Percentiles rank a stretch among this genome's conserved stretches.
Evolutionary conservation across 1,284 basidiomycete species (phyloP).

Genomic region (Cerioporus squamosus): DNA sequence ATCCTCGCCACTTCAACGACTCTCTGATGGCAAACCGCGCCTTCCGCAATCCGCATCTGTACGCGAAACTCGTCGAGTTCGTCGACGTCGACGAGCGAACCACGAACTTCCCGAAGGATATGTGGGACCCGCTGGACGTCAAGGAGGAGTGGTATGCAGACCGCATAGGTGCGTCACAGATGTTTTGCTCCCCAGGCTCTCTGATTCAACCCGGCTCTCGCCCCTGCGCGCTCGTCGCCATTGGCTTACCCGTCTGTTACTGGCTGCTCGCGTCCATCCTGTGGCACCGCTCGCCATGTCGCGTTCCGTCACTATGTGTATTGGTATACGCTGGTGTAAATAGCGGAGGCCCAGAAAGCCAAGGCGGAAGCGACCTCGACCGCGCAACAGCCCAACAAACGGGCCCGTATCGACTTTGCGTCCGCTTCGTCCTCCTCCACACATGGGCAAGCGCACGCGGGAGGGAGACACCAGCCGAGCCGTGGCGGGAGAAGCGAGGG

Average conservation of each 20-base stretch:
- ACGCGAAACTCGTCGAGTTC: slow-evolving; percentile 90
- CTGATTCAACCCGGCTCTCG: neutral
- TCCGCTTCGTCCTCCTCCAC: slow-evolving; percentile 20
- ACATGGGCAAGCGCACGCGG: neutral
- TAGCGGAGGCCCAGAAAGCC: slow-evolving; percentile 53
- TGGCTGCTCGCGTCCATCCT: neutral
- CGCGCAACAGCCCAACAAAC: slow-evolving; percentile 52
- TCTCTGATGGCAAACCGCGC: slow-evolving; percentile 88
- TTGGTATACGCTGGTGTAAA: neutral
- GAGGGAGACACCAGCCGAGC: slow-evolving; percentile 12
- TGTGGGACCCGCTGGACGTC: slow-evolving; percentile 74
- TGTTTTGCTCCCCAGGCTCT: neutral
- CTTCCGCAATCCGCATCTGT: slow-evolving; percentile 95
- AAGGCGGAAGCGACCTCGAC: slow-evolving; percentile 60
- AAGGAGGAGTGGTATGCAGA: slow-evolving; percentile 71
- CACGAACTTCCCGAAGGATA: slow-evolving; percentile 73
- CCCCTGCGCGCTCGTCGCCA: neutral
- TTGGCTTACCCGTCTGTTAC: neutral
- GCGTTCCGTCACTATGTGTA: neutral
- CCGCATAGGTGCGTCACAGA: slow-evolving; percentile 59
- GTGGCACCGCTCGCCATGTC: neutral
- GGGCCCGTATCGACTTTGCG: slow-evolving; percentile 62
- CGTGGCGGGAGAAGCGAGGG: slow-evolving; percentile 13
- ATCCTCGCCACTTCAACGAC: slow-evolving; percentile 93
- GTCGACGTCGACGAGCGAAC: slow-evolving; percentile 87